Evolutionary conservation across 345 rosid species (phyloP), one percentile per base, ranked within the genome.

Genomic region (Salix suchowensis): DNA sequence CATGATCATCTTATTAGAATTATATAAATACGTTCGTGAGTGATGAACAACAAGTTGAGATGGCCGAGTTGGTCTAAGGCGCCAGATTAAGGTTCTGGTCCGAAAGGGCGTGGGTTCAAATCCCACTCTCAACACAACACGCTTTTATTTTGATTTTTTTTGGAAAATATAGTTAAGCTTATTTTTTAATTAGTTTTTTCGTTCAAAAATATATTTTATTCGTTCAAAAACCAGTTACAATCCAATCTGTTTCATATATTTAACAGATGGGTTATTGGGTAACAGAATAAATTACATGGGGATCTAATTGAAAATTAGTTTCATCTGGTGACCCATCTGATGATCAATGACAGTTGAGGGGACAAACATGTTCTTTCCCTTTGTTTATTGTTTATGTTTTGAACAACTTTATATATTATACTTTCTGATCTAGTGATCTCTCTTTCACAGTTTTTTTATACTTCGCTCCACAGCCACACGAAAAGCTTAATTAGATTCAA

Each of bases 31-130:
- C 1, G 0, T 1, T 0, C 1, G 42, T 7, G 11, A 39, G 0
- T 2, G 0, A 0, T 0, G 10, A 39, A 0, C 4, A 8, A 21
- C 30, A 10, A 6, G 97, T 93, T 88, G 93, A 87, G 90, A 92
- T 93, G 98, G 98, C 97, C 94, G 98, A 91, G 98, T 93, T 92
- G 97, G 99, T 92, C 93, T 89, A 91, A 93, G 97, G 96, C 93
- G 97, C 98, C 92, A 92, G 97, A 89, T 93, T 93, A 91, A 91
- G 99, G 98, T 92, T 91, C 94, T 91, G 92, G 98, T 96, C 94
- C 92, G 94, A 92, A 91, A 92, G 96, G 95, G 92, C 97, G 91
- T 90, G 95, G 98, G 95, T 96, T 92, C 92, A 88, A 93, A 93
- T 88, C 94, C 93, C 97, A 93, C 90, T 91, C 87, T 93, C 93